Conservation (phyloP, 257 asterid genomes). For the Solanum chilense region DNA sequence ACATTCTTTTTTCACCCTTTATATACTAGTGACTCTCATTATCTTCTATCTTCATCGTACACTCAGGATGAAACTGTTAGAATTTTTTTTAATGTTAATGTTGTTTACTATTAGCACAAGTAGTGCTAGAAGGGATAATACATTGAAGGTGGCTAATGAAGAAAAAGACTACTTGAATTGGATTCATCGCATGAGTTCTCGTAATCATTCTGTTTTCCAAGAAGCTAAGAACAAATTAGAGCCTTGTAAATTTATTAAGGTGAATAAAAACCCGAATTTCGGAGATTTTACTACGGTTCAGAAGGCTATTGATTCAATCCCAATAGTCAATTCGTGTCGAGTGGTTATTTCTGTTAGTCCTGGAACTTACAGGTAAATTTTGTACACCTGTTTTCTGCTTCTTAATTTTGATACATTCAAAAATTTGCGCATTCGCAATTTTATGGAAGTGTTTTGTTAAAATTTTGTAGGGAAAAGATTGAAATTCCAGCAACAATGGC, state of each 20-base stretch:
- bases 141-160: background rate
- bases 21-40: background rate
- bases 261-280: constrained; percentile 38
- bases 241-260: constrained; percentile 55
- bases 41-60: background rate
- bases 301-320: constrained; percentile 56
- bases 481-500: constrained; percentile 76
- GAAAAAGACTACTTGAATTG: constrained; percentile 38
- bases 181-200: constrained; percentile 40
- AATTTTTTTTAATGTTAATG: constrained; percentile 4
- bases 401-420: background rate
- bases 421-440: background rate
- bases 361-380: constrained; percentile 56
- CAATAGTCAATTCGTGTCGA: constrained; percentile 59
- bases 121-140: background rate
- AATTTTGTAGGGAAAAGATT: constrained; percentile 63
- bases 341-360: constrained; percentile 61
- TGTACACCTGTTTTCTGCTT: background rate
- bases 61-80: background rate
- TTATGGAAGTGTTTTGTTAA: background rate
- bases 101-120: constrained; percentile 9
- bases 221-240: constrained; percentile 47
- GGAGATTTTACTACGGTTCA: constrained; percentile 56
- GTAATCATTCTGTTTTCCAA: constrained; percentile 35
- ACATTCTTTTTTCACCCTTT: background rate